These are phyloP conservation scores for Mytilinidion resinicola DNA, from an alignment of 495 filamentous ascomycete genomes.

Conservation along the genomic window DNA sequence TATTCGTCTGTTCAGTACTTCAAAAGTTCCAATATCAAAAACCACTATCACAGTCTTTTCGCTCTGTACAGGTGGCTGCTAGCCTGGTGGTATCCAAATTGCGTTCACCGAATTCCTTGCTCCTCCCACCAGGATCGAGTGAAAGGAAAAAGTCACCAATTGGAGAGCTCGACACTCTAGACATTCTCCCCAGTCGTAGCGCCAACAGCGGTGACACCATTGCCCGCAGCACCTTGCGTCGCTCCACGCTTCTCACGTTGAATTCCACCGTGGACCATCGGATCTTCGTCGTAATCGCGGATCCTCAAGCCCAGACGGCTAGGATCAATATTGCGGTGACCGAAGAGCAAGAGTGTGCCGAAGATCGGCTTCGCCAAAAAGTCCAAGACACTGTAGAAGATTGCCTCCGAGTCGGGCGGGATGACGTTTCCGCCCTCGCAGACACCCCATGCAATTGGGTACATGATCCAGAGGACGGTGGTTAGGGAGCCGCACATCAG, in stretches of 20 bases:
- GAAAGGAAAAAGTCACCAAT: not conserved
- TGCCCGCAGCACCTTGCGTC: not conserved
- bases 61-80: too few relatives aligned
- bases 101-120: too few relatives aligned
- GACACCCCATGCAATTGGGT: slow-evolving; percentile 63
- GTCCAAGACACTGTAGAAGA: slow-evolving; percentile 67
- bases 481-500: slow-evolving; percentile 46
- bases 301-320: slow-evolving; percentile 44
- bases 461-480: slow-evolving; percentile 57
- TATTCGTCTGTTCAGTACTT: too few relatives aligned
- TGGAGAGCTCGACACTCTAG: too few relatives aligned
- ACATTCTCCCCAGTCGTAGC: too few relatives aligned
- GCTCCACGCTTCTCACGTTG: not conserved
- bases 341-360: slow-evolving; percentile 42
- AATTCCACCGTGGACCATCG: slow-evolving; percentile 9
- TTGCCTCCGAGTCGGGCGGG: slow-evolving; percentile 53
- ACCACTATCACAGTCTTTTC: too few relatives aligned
- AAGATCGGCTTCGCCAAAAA: slow-evolving; percentile 55
- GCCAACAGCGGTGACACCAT: not conserved
- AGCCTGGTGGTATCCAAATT: too few relatives aligned
- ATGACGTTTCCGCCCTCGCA: slow-evolving; percentile 64
- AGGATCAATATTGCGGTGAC: slow-evolving; percentile 50
- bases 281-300: slow-evolving; percentile 39
- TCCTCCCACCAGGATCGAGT: too few relatives aligned
- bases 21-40: too few relatives aligned